Evolutionary conservation across 2,329 filamentous ascomycete genomes (phyloP).

Genomic region (Colletotrichum viniferum): DNA sequence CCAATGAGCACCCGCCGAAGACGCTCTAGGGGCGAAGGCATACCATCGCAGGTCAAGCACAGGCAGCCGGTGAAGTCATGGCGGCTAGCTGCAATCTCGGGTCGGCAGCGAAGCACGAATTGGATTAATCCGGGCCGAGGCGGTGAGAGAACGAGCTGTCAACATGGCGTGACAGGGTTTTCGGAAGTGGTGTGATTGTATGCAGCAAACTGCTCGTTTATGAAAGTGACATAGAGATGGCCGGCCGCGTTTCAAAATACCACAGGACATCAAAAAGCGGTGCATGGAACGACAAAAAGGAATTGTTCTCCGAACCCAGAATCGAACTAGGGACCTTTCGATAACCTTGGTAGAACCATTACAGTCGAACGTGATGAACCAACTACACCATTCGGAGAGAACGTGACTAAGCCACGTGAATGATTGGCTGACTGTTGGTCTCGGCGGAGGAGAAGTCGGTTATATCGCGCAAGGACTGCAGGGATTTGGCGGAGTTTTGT

Average conservation of each 20-base stretch:
- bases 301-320: not conserved
- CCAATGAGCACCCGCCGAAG: not conserved
- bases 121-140: not conserved
- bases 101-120: not conserved
- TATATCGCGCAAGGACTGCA: not conserved
- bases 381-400: constrained; percentile 16
- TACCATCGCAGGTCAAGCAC: not conserved
- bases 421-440: constrained; percentile 3
- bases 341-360: constrained; percentile 4
- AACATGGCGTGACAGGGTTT: not conserved
- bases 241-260: not conserved
- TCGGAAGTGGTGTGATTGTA: not conserved
- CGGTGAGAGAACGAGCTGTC: not conserved
- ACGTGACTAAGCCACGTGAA: not conserved
- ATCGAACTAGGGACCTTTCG: constrained; percentile 15
- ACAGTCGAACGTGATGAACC: constrained; percentile 12
- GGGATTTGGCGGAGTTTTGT: not conserved
- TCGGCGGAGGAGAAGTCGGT: too few species aligned
- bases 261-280: not conserved
- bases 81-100: not conserved
- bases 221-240: not conserved
- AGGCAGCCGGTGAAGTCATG: not conserved
- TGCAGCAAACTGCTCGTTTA: not conserved
- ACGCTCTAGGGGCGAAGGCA: not conserved
- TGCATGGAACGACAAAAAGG: not conserved